Evolutionary conservation across 192 early-diverging fungal species (phyloP).

Genomic region (Phycomyces blakesleeanus): DNA sequence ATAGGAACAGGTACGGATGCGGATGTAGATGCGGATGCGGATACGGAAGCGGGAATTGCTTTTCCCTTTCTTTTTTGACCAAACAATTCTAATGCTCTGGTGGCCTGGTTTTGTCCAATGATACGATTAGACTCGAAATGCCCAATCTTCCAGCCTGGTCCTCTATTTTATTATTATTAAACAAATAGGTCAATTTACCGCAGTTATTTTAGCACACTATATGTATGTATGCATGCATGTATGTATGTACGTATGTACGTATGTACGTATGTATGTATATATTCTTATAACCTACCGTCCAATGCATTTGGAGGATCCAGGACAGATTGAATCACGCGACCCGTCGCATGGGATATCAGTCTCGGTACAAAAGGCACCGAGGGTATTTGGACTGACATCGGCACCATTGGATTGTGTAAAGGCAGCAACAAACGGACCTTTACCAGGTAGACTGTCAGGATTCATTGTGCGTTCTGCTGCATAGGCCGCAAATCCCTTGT

Average conservation of each 20-base stretch:
- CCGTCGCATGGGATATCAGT: constrained; percentile 33
- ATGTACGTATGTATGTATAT: no score
- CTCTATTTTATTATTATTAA: constrained; percentile 14
- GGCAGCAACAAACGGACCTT: constrained; percentile 25
- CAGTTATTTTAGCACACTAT: no score
- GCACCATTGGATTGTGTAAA: constrained; percentile 33
- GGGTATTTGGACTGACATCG: constrained; percentile 32
- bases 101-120: constrained; percentile 32
- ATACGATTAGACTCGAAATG: constrained; percentile 32
- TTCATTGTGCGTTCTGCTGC: constrained; percentile 21
- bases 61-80: no score
- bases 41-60: no score
- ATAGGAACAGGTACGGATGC: no score
- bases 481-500: constrained; percentile 36
- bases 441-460: constrained; percentile 16
- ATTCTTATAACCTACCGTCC: constrained; percentile 16
- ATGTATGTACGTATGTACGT: no score
- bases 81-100: constrained; percentile 24
- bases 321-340: constrained; percentile 6
- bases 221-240: no score
- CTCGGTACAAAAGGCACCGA: constrained; percentile 30
- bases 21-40: no score
- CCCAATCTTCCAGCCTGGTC: constrained; percentile 22
- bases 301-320: constrained; percentile 13
- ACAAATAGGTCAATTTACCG: no score